Evolutionary conservation across 2,329 filamentous ascomycete genomes (phyloP).

Genomic region (Shiraia bambusicola): DNA sequence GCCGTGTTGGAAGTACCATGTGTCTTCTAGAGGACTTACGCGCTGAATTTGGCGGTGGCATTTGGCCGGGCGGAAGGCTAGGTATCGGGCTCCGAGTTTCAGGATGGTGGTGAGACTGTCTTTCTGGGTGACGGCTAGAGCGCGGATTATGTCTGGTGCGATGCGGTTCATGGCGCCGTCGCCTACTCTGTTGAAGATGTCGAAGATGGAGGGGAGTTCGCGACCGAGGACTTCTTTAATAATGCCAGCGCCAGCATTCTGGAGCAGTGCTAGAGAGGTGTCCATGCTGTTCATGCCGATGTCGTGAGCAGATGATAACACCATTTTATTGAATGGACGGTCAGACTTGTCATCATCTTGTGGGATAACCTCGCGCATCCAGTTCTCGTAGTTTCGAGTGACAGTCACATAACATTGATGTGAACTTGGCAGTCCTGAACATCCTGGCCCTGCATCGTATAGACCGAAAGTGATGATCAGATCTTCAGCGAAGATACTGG

Average conservation of each 20-base stretch:
- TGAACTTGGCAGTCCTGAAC: slow-evolving; percentile 46
- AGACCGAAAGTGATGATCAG: slow-evolving; percentile 51
- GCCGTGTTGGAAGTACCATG: slow-evolving; percentile 54
- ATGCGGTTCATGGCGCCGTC: slow-evolving; percentile 32
- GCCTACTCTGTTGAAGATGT: slow-evolving; percentile 31
- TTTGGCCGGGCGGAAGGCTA: slow-evolving; percentile 55
- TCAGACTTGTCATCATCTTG: slow-evolving; percentile 43
- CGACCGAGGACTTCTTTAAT: slow-evolving; percentile 36
- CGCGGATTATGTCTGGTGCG: slow-evolving; percentile 49
- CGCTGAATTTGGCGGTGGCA: slow-evolving; percentile 47
- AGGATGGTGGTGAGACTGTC: slow-evolving; percentile 50
- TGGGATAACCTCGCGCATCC: slow-evolving; percentile 50
- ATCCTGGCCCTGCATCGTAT: slow-evolving; percentile 52
- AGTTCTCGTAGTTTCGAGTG: slow-evolving; percentile 46
- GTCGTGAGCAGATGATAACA: slow-evolving; percentile 52
- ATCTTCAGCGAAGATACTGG: slow-evolving; percentile 35
- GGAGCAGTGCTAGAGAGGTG: slow-evolving; percentile 44
- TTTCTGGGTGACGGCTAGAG: slow-evolving; percentile 56
- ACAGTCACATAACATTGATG: slow-evolving; percentile 51
- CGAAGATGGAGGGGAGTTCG: slow-evolving; percentile 24
- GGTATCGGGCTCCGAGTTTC: slow-evolving; percentile 53
- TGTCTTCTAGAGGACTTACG: slow-evolving; percentile 46
- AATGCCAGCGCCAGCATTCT: slow-evolving; percentile 35
- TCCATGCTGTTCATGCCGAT: slow-evolving; percentile 57
- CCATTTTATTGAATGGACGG: slow-evolving; percentile 47